These are phyloP conservation scores for Tremella yokohamensis DNA, from an alignment of 768 basidiomycete species.

Conservation along the genomic window DNA sequence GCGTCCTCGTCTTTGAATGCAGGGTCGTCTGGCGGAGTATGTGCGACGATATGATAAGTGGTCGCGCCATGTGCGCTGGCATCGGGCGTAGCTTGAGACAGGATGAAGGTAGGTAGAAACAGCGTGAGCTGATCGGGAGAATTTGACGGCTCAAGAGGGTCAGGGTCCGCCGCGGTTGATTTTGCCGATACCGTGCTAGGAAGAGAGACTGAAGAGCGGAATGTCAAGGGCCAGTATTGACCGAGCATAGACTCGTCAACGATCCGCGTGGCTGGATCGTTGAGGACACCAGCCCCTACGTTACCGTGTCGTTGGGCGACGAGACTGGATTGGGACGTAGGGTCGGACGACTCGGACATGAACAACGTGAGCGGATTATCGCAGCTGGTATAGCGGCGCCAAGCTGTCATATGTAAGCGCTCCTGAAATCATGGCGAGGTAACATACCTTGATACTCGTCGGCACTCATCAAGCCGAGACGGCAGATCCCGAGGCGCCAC, in stretches of 20 bases:
- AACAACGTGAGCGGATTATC: too few relatives aligned
- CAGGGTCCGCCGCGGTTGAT: conserved; percentile 3
- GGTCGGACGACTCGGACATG: too few relatives aligned
- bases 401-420: too few relatives aligned
- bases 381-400: too few relatives aligned
- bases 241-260: conserved; percentile 25
- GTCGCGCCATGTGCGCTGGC: background rate
- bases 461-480: conserved; percentile 11
- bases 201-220: background rate
- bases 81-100: background rate
- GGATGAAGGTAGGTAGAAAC: conserved; percentile 10
- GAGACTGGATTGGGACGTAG: background rate
- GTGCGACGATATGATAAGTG: conserved; percentile 15
- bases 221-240: background rate
- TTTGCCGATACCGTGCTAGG: background rate
- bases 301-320: conserved; percentile 5
- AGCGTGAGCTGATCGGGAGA: background rate
- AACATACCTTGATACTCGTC: conserved; percentile 29
- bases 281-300: conserved; percentile 16
- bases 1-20: conserved; percentile 15
- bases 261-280: conserved; percentile 24
- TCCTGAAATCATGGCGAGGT: background rate
- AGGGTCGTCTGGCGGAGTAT: background rate
- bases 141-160: too few relatives aligned
- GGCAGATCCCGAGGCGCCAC: conserved; percentile 19